These are phyloP conservation scores for Orbilia quercus DNA, from an alignment of 2,329 filamentous ascomycete genomes.

Conservation along the genomic window DNA sequence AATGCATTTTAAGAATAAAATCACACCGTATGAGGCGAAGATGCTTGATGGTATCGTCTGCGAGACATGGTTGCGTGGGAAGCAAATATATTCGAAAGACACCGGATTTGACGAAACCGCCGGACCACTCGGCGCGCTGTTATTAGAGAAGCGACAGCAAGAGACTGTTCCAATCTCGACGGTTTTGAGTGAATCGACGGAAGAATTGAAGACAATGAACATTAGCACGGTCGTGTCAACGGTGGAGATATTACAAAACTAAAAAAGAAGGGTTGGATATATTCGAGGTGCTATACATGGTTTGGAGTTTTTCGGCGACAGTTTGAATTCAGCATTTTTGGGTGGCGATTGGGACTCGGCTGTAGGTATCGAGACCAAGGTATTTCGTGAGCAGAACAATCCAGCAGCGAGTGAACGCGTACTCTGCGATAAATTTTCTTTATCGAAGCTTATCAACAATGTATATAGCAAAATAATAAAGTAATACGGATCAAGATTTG, in stretches of 20 bases:
- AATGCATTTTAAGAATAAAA: slow-evolving; percentile 95
- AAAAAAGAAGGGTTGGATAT: background rate
- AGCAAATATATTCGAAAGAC: slow-evolving; percentile 75
- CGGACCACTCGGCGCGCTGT: slow-evolving; percentile 66
- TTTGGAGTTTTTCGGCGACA: slow-evolving; percentile 21
- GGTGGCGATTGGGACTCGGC: background rate
- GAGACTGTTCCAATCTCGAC: slow-evolving; percentile 44
- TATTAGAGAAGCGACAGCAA: slow-evolving; percentile 65
- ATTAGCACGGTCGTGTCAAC: slow-evolving; percentile 18
- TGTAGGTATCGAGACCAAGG: background rate
- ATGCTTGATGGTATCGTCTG: slow-evolving; percentile 79
- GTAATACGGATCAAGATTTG: background rate
- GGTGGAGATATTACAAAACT: slow-evolving; percentile 31
- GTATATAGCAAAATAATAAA: background rate
- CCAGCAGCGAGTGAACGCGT: background rate
- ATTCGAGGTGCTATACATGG: background rate
- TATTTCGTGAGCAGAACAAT: background rate
- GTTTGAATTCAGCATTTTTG: background rate
- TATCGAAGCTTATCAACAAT: background rate
- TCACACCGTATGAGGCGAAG: slow-evolving; percentile 88
- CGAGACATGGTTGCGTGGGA: slow-evolving; percentile 86
- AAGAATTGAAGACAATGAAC: slow-evolving; percentile 19
- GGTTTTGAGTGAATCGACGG: slow-evolving; percentile 16
- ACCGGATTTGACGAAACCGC: slow-evolving; percentile 71
- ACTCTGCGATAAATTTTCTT: background rate